phyloP scores from a whole-genome alignment of 2,329 filamentous ascomycete genomes.

The Whalleya microplaca region DNA sequence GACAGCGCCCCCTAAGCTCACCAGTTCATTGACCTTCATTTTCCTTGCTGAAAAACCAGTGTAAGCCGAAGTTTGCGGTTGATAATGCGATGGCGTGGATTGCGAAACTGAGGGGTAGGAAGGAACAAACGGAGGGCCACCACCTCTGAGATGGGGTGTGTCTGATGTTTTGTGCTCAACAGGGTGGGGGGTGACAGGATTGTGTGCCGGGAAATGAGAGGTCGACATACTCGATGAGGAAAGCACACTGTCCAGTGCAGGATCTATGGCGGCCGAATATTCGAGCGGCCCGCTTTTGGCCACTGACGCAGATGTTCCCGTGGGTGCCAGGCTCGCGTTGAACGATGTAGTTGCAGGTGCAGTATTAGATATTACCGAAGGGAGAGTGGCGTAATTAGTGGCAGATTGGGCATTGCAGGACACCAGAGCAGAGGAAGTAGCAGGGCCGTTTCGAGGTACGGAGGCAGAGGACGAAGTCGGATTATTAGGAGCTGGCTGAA shows the following conservation, averaged over 20 bases:
- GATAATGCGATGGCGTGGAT: constrained; percentile 32
- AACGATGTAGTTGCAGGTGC: constrained; percentile 33
- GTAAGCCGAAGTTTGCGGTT: constrained; percentile 47
- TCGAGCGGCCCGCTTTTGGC: constrained; percentile 53
- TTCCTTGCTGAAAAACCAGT: constrained; percentile 56
- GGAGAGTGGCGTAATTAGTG: constrained; percentile 32
- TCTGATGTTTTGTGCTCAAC: constrained; percentile 40
- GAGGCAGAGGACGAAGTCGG: constrained; percentile 32
- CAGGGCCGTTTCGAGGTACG: constrained; percentile 32
- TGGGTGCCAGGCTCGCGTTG: constrained; percentile 38
- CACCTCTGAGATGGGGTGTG: constrained; percentile 55
- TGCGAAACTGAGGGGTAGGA: constrained; percentile 34
- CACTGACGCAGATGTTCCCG: constrained; percentile 36
- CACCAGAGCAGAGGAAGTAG: constrained; percentile 26
- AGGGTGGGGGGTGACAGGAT: constrained; percentile 30
- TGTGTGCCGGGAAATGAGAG: constrained; percentile 36
- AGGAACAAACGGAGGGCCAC: constrained; percentile 47
- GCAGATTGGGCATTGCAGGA: constrained; percentile 24
- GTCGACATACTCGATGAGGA: constrained; percentile 42
- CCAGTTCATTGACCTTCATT: constrained; percentile 75
- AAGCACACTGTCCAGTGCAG: constrained; percentile 58
- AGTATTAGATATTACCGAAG: constrained; percentile 33
- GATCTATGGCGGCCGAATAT: constrained; percentile 66
- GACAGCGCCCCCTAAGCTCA: constrained; percentile 62
- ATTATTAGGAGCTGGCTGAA: constrained; percentile 69